These are phyloP conservation scores for Fusarium agapanthi DNA, from an alignment of 2,329 filamentous ascomycete genomes.

Conservation along the genomic window DNA sequence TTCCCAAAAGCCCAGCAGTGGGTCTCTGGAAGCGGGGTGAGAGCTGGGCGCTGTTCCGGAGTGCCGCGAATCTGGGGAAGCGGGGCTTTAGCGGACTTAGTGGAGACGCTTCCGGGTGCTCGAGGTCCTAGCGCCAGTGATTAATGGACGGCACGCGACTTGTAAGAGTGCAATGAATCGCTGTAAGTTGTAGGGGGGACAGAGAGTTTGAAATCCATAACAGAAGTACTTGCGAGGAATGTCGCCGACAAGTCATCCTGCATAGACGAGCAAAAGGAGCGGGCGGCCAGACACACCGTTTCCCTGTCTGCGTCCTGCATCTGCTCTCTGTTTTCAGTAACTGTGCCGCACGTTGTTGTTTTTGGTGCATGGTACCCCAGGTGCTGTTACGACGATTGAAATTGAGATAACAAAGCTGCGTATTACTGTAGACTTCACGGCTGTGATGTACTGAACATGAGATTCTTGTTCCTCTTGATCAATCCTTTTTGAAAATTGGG, in stretches of 20 bases:
- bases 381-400: background rate
- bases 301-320: constrained; percentile 1
- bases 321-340: background rate
- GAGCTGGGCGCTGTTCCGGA: constrained; percentile 7
- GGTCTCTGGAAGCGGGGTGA: constrained; percentile 15
- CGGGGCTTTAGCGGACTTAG: constrained; percentile 25
- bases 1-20: background rate
- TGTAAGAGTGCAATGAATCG: constrained; percentile 7
- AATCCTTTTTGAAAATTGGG: constrained; percentile 6
- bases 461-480: background rate
- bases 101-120: constrained; percentile 21
- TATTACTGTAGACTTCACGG: background rate
- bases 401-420: background rate
- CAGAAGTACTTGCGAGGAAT: background rate
- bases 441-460: constrained; percentile 3
- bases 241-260: background rate
- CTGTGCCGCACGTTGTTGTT: constrained; percentile 7
- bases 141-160: constrained; percentile 9
- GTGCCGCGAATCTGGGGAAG: constrained; percentile 35
- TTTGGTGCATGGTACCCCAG: background rate
- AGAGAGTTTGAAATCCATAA: background rate
- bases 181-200: background rate
- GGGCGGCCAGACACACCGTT: background rate
- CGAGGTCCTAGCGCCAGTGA: constrained; percentile 15
- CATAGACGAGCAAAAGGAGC: background rate